Evolutionary conservation across 2,329 filamentous ascomycete genomes (phyloP).

Genomic region (Acrocalymma vagum): DNA sequence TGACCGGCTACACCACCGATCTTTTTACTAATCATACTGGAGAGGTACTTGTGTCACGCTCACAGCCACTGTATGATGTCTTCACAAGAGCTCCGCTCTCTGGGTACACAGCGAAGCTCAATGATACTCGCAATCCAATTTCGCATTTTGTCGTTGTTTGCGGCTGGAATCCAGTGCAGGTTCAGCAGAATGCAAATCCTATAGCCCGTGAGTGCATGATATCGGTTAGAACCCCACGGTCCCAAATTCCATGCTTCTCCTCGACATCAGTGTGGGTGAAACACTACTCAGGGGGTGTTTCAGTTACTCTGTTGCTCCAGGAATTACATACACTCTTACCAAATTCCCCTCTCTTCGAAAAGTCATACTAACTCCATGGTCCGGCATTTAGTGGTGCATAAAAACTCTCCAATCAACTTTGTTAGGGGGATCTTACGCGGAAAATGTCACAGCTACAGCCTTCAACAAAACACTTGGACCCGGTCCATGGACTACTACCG

Average conservation of each 20-base stretch:
- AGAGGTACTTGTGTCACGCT: conserved; percentile 7
- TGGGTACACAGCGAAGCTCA: conserved; percentile 9
- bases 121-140: conserved; percentile 13
- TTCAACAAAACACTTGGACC: conserved; percentile 5
- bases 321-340: too few relatives aligned
- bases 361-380: too few relatives aligned
- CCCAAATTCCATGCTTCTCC: too few relatives aligned
- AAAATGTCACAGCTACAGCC: conserved; percentile 10
- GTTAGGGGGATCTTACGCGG: conserved; percentile 12
- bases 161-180: neutral
- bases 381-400: conserved; percentile 16
- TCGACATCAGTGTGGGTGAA: too few relatives aligned
- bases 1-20: conserved; percentile 16
- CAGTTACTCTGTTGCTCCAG: too few relatives aligned
- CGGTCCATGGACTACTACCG: conserved; percentile 6
- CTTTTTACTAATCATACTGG: conserved; percentile 2
- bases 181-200: conserved; percentile 13
- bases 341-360: too few relatives aligned
- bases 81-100: conserved; percentile 7
- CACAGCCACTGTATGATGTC: conserved; percentile 12
- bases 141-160: conserved; percentile 5
- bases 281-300: too few relatives aligned
- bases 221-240: too few relatives aligned
- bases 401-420: conserved; percentile 15
- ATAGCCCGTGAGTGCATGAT: conserved; percentile 14